Evolutionary conservation across 2,329 filamentous ascomycete genomes (phyloP).

Genomic region (Xylariaceae sp.): DNA sequence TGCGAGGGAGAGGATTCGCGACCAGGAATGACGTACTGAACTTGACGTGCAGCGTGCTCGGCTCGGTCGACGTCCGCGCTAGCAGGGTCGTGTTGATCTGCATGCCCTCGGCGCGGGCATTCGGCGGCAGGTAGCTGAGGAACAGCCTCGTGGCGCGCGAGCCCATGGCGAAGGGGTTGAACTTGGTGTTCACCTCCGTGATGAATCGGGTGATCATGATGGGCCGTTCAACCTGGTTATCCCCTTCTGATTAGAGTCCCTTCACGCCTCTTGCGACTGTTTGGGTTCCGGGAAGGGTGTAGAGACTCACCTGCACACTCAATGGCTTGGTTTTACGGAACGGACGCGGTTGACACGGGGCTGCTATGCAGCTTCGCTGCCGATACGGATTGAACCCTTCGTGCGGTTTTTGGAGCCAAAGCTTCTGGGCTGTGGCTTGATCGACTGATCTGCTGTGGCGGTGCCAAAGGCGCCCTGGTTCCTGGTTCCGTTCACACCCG

Average conservation of each 20-base stretch:
- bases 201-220: constrained; percentile 80
- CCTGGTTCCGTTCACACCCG: not conserved
- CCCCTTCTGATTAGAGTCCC: not conserved
- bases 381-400: not conserved
- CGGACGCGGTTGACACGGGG: not conserved
- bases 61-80: constrained; percentile 61
- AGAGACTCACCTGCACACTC: constrained; percentile 3
- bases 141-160: constrained; percentile 83
- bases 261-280: not conserved
- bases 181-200: constrained; percentile 78
- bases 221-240: not conserved
- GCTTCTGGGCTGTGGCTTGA: constrained; percentile 15
- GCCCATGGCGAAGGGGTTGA: constrained; percentile 82
- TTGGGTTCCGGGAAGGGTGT: no score
- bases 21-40: constrained; percentile 61
- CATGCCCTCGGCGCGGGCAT: constrained; percentile 67
- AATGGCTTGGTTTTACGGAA: not conserved
- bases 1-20: no score
- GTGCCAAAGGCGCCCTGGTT: not conserved
- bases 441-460: constrained; percentile 1
- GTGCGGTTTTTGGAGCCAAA: constrained; percentile 7
- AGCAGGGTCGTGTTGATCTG: constrained; percentile 73
- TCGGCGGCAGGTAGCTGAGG: constrained; percentile 76
- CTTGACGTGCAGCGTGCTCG: constrained; percentile 67
- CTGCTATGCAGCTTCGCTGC: not conserved